Evolutionary conservation across 2,329 filamentous ascomycete species (phyloP).

Genomic region (Furcasterigmium furcatum): DNA sequence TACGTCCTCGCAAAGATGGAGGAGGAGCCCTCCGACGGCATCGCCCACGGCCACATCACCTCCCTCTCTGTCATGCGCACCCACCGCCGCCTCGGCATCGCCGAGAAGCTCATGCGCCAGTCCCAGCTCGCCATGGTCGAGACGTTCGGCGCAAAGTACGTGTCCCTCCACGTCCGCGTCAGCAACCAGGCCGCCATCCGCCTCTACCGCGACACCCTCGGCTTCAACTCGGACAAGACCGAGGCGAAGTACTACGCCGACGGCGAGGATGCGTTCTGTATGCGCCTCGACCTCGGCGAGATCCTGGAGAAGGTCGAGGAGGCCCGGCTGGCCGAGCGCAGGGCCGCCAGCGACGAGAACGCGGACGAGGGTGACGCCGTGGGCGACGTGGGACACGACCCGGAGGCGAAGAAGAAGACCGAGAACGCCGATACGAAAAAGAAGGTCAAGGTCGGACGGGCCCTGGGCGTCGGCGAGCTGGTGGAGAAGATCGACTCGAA

Average conservation of each 20-base stretch:
- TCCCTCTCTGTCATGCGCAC: conserved; percentile 95
- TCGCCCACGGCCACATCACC: conserved; percentile 95
- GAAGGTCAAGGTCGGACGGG: conserved; percentile 81
- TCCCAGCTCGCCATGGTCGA: conserved; percentile 96
- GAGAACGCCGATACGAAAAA: conserved; percentile 55
- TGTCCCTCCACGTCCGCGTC: conserved; percentile 92
- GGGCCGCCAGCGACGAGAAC: conserved; percentile 38
- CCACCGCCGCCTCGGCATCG: conserved; percentile 84
- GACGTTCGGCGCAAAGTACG: conserved; percentile 85
- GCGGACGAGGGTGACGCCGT: conserved; percentile 69
- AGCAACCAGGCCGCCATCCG: conserved; percentile 89
- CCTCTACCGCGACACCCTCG: conserved; percentile 88
- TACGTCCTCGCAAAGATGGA: conserved; percentile 99
- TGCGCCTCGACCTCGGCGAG: conserved; percentile 79
- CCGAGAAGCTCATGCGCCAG: conserved; percentile 97
- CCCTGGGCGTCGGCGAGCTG: conserved; percentile 73
- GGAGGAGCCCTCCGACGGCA: conserved; percentile 87
- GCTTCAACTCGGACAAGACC: conserved; percentile 83
- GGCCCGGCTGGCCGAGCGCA: conserved; percentile 21
- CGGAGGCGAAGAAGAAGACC: conserved; percentile 33
- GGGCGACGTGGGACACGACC: conserved; percentile 59
- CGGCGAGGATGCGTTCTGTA: conserved; percentile 92
- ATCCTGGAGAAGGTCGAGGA: conserved; percentile 44
- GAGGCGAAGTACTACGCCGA: conserved; percentile 95
- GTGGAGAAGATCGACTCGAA: conserved; percentile 64